These are phyloP conservation scores for Polymyxa betae DNA, from an alignment of 208 protist genomes.

Conservation along the genomic window DNA sequence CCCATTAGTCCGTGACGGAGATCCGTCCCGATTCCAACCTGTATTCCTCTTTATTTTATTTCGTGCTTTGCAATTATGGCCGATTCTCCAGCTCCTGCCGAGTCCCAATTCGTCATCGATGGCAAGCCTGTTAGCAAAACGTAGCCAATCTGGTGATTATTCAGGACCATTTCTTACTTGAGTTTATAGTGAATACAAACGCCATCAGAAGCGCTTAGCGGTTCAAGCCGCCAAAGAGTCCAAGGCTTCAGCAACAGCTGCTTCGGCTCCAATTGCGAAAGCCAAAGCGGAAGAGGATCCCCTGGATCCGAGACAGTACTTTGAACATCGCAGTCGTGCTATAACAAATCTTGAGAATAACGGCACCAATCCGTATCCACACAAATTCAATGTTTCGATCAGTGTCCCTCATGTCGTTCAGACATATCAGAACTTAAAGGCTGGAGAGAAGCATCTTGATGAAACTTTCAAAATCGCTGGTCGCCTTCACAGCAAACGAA, in stretches of 20 bases:
- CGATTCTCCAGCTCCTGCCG: background rate
- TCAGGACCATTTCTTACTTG: background rate
- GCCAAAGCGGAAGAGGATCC: slow-evolving; percentile 53
- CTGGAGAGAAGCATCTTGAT: slow-evolving; percentile 65
- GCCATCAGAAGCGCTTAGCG: slow-evolving; percentile 6
- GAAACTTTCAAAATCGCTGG: slow-evolving; percentile 65
- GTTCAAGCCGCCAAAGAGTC: slow-evolving; percentile 53
- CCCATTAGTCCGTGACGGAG: too few relatives aligned
- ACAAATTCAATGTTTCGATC: slow-evolving; percentile 90
- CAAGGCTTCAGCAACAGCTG: background rate
- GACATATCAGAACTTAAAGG: slow-evolving; percentile 76
- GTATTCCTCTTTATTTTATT: background rate
- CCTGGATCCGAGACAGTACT: slow-evolving; percentile 65
- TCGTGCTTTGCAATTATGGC: background rate
- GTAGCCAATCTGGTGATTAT: background rate
- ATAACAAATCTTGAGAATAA: slow-evolving; percentile 56
- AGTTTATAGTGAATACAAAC: slow-evolving; percentile 39
- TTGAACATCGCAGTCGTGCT: slow-evolving; percentile 69
- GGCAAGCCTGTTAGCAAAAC: slow-evolving; percentile 31
- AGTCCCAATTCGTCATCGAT: slow-evolving; percentile 24
- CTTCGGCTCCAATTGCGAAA: background rate
- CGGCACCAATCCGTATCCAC: slow-evolving; percentile 87
- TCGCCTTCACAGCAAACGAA: slow-evolving; percentile 77
- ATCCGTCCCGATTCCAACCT: background rate
- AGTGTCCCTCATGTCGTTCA: slow-evolving; percentile 83